phyloP scores from a whole-genome alignment of 495 filamentous ascomycete genomes.

The Talaromyces nanjingensis region DNA sequence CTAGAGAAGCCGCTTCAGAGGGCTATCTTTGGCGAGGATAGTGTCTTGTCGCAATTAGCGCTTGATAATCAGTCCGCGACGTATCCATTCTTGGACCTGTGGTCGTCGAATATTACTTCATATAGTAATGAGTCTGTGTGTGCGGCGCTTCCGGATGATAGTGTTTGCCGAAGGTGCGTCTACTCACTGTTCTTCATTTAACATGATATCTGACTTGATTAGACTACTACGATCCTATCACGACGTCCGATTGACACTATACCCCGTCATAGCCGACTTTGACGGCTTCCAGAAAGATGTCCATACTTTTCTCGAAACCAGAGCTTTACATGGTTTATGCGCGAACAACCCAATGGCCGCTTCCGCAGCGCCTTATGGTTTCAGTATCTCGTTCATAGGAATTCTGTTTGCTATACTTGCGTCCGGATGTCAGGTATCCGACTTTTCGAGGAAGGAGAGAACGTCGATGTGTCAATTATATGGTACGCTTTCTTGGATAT shows the following conservation, averaged over 20 bases:
- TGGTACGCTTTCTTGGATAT: constrained; percentile 22
- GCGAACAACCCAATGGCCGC: background rate
- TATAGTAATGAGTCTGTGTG: constrained; percentile 63
- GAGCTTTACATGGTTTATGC: constrained; percentile 37
- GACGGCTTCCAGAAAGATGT: constrained; percentile 55
- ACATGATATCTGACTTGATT: background rate
- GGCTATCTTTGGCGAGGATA: constrained; percentile 61
- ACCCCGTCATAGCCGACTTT: constrained; percentile 59
- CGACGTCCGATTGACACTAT: constrained; percentile 60
- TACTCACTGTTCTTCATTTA: background rate
- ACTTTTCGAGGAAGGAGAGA: constrained; percentile 52
- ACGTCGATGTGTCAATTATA: constrained; percentile 55
- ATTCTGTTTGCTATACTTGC: constrained; percentile 74
- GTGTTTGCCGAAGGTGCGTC: constrained; percentile 48
- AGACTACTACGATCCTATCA: constrained; percentile 59
- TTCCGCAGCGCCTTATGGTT: constrained; percentile 40
- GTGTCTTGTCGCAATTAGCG: constrained; percentile 73
- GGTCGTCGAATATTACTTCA: constrained; percentile 60
- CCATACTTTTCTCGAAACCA: constrained; percentile 53
- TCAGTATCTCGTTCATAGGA: constrained; percentile 59
- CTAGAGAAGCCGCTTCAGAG: constrained; percentile 59
- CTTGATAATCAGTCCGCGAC: constrained; percentile 76
- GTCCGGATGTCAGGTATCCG: constrained; percentile 74
- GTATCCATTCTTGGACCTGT: constrained; percentile 67
- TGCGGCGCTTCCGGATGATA: constrained; percentile 54